A percentile compares a stretch with the other conserved stretches of the same genome.
Conservation (phyloP, 108 stramenopile genomes). For the Skeletonema potamos region DNA sequence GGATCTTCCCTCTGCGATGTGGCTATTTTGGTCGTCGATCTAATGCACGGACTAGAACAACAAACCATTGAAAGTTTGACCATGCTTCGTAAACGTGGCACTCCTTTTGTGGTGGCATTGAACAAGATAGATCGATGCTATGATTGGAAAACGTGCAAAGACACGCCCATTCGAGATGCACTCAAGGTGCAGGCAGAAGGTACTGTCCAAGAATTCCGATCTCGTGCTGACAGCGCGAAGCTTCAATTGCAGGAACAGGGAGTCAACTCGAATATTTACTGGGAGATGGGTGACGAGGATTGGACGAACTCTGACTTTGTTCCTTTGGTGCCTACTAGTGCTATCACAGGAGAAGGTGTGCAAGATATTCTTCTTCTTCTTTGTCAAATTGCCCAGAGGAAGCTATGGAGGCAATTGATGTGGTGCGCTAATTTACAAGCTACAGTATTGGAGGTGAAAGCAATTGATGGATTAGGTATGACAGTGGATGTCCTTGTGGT, state of each 20-base stretch:
- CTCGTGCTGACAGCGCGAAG: conserved; percentile 78
- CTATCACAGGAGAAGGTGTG: conserved; percentile 98
- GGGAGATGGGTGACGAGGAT: conserved; percentile 98
- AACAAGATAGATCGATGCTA: conserved; percentile 99
- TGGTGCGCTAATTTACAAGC: conserved; percentile 92
- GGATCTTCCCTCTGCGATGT: conserved; percentile 98
- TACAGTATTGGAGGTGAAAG: conserved; percentile 99
- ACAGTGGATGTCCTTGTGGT: conserved; percentile 98
- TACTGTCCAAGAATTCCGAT: conserved; percentile 91
- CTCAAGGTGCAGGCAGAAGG: conserved; percentile 91
- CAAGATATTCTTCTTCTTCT: conserved; percentile 95
- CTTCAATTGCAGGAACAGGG: conserved; percentile 92
- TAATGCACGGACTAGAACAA: conserved; percentile 99
- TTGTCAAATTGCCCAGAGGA: conserved; percentile 92
- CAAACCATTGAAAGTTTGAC: conserved; percentile 98
- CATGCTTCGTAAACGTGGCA: conserved; percentile 88
- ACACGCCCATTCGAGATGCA: conserved; percentile 92
- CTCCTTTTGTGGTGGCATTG: conserved; percentile 98
- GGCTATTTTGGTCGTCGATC: conserved; percentile 98
- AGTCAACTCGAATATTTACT: conserved; percentile 98
- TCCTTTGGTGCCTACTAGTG: conserved; percentile 97
- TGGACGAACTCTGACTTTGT: conserved; percentile 90
- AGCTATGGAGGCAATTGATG: conserved; percentile 91
- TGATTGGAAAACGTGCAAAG: conserved; percentile 93
- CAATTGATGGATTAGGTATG: conserved; percentile 98